phyloP scores from a whole-genome alignment of 441 rosid species.

The Dalechampia spathulata region DNA sequence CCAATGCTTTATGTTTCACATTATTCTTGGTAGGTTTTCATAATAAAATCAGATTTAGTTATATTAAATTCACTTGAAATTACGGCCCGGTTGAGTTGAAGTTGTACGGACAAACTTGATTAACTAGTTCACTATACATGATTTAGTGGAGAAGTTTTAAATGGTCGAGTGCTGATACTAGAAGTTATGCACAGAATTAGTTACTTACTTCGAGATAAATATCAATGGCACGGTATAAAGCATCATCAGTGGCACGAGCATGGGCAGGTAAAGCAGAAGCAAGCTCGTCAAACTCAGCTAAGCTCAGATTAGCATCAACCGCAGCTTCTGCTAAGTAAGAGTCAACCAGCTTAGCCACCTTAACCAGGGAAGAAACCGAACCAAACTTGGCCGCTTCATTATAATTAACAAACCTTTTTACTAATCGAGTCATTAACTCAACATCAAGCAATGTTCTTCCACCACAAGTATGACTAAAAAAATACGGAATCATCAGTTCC shows the following conservation, averaged over 20 bases:
- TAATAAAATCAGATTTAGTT: too few relatives aligned
- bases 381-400: not conserved
- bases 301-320: slow-evolving; percentile 43
- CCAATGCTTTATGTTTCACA: too few relatives aligned
- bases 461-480: slow-evolving; percentile 75
- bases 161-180: too few relatives aligned
- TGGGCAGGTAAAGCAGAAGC: slow-evolving; percentile 60
- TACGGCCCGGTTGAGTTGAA: too few relatives aligned
- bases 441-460: slow-evolving; percentile 65
- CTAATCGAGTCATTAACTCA: slow-evolving; percentile 57
- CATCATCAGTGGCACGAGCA: slow-evolving; percentile 65
- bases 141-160: too few relatives aligned
- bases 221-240: slow-evolving; percentile 71
- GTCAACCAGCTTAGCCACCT: slow-evolving; percentile 74
- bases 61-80: too few relatives aligned
- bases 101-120: too few relatives aligned
- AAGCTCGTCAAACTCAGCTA: slow-evolving; percentile 44
- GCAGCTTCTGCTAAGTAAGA: slow-evolving; percentile 70
- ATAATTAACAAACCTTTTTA: slow-evolving; percentile 42
- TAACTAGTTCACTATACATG: too few relatives aligned
- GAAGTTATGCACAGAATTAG: too few relatives aligned
- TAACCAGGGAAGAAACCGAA: slow-evolving; percentile 39
- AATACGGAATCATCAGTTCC: slow-evolving; percentile 84
- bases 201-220: slow-evolving; percentile 74
- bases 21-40: too few relatives aligned